Conservation (phyloP, 257 asterid species). For the Paraleonurus japonicus region DNA sequence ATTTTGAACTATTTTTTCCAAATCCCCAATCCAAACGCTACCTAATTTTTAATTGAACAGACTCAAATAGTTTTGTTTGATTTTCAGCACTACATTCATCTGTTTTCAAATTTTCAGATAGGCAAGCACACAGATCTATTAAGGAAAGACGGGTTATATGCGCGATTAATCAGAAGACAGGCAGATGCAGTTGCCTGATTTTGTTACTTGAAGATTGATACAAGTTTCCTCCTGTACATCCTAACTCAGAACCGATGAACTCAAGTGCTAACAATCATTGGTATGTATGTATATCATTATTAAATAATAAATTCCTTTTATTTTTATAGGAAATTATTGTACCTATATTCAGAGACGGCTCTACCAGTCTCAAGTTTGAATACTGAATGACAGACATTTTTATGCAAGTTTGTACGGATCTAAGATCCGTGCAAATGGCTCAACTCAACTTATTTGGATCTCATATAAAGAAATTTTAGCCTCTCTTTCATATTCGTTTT, state of each 20-base stretch:
- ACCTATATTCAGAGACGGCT: not conserved
- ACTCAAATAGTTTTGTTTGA: not conserved
- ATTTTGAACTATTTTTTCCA: not conserved
- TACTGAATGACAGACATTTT: no score
- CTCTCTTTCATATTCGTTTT: no score
- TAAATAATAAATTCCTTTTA: not conserved
- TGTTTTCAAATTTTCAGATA: slow-evolving; percentile 44
- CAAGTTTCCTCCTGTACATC: slow-evolving; percentile 9
- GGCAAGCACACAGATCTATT: slow-evolving; percentile 78
- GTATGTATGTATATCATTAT: not conserved
- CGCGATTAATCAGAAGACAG: slow-evolving; percentile 76
- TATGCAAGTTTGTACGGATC: no score
- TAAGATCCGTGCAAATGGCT: no score
- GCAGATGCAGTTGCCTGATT: slow-evolving; percentile 74
- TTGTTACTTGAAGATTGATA: slow-evolving; percentile 4
- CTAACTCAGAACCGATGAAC: not conserved
- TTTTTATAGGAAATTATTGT: not conserved
- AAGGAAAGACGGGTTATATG: slow-evolving; percentile 66
- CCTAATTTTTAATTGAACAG: not conserved
- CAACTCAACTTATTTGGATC: no score
- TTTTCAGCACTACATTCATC: not conserved
- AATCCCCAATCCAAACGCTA: not conserved
- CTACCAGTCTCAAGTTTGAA: not conserved
- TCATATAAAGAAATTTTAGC: no score
- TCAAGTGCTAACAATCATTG: not conserved